Evolutionary conservation across 129 eudicot species (phyloP).

Genomic region (Lonicera japonica): DNA sequence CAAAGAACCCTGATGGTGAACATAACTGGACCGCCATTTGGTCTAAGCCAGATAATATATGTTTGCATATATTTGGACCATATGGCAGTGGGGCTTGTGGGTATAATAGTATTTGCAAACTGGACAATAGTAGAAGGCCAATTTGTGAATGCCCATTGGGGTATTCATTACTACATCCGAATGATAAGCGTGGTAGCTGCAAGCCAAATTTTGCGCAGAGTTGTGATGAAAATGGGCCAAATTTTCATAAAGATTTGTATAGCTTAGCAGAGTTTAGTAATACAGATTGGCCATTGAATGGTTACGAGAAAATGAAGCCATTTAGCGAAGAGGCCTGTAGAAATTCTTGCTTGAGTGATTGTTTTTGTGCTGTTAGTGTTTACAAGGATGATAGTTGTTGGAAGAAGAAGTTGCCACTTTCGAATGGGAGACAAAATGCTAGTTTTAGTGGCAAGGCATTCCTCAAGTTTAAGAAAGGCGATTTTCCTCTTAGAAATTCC

Average conservation of each 20-base stretch:
- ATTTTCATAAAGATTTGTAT: background rate
- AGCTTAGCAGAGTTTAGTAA: conserved; percentile 10
- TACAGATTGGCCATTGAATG: conserved; percentile 21
- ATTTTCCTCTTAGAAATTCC: no score
- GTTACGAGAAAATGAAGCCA: conserved; percentile 9
- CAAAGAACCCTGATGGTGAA: conserved; percentile 13
- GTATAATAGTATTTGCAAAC: conserved; percentile 36
- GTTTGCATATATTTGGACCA: background rate
- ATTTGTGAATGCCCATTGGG: conserved; percentile 26
- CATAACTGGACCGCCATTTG: conserved; percentile 19
- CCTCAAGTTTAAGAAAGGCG: conserved; percentile 16
- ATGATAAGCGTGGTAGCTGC: conserved; percentile 32
- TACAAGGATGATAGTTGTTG: conserved; percentile 2
- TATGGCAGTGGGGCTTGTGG: conserved; percentile 47
- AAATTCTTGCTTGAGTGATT: conserved; percentile 26
- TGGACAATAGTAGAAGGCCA: conserved; percentile 15
- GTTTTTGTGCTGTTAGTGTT: conserved; percentile 38
- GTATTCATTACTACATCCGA: conserved; percentile 2
- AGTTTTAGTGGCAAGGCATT: background rate
- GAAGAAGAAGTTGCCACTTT: conserved; percentile 28
- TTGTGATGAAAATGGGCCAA: conserved; percentile 12
- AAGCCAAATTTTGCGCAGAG: conserved; percentile 20
- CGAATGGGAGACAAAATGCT: conserved; percentile 18
- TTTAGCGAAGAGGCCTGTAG: conserved; percentile 25
- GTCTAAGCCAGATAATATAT: conserved; percentile 38